These are phyloP conservation scores for Dactylellina haptotyla DNA, from an alignment of 2,329 filamentous ascomycete genomes.

Conservation along the genomic window DNA sequence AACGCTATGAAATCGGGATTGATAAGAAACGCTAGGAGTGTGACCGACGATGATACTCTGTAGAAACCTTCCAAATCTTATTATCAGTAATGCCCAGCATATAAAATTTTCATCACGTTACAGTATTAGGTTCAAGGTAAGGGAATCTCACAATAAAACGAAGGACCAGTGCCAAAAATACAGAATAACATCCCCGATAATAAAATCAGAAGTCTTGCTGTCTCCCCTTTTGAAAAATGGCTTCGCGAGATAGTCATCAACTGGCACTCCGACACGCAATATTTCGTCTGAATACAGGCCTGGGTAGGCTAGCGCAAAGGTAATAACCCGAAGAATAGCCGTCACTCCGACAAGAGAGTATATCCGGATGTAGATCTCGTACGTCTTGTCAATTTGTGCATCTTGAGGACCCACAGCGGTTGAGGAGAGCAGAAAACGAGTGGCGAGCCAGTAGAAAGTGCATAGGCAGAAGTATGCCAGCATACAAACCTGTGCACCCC, in stretches of 20 bases:
- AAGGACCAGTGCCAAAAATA: slow-evolving; percentile 35
- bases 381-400: slow-evolving; percentile 1
- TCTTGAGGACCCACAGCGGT: background rate
- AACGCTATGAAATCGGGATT: slow-evolving; percentile 15
- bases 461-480: slow-evolving; percentile 22
- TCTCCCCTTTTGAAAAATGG: background rate
- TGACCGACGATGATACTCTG: slow-evolving; percentile 1
- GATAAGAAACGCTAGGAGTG: slow-evolving; percentile 1
- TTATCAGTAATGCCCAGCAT: too few relatives aligned
- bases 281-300: slow-evolving; percentile 9
- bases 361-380: slow-evolving; percentile 14
- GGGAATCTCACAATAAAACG: slow-evolving; percentile 19
- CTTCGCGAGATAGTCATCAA: background rate
- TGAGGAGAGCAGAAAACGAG: background rate
- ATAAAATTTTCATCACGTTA: too few relatives aligned
- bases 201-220: background rate
- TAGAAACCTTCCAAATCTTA: background rate
- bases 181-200: slow-evolving; percentile 8
- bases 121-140: too few relatives aligned
- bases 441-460: slow-evolving; percentile 18
- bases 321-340: slow-evolving; percentile 8
- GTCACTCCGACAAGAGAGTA: slow-evolving; percentile 6
- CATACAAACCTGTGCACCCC: background rate
- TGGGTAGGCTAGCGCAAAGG: slow-evolving; percentile 11
- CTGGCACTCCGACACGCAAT: background rate